Base-by-base conservation (phyloP, 106 monocot genomes). In the Chionographis japonica region DNA sequence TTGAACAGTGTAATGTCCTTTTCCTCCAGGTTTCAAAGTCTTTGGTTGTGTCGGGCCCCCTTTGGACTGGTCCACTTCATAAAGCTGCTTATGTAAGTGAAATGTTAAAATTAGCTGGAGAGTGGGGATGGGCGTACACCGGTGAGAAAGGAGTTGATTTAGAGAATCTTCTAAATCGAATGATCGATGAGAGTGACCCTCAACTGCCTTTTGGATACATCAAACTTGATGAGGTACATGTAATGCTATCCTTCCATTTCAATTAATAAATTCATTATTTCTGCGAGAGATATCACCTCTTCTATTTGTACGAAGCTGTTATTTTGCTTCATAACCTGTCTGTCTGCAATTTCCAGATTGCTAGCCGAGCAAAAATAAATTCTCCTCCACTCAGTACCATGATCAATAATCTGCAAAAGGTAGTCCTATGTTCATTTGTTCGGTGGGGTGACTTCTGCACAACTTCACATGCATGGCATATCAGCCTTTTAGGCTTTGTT, bases 41-140 rank as follows among this genome's bases (percentile, higher is more conserved):
- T 46, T 14, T 88, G 18, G 56, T 74, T 76, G 84, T 94, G n/a
- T 87, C 90, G 50, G 97, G 97, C 3, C 97, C 97, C 15, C 61
- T 98, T 50, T 98, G 97, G 97, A 98, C 76, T 64, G 97, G 97
- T 37, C 89, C 89, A 77, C 97, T 98, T 66, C 92, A 93, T 75
- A 68, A 85, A 79, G 74, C 68, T 39, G 37, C 76, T 14, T 87
- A 76, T 69, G 8, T 98, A 38, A 58, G 53, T 61, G 83, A 90
- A 68, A 87, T 98, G 97, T 65, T 98, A 65, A 72, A 76, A 62
- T 81, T 98, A 71, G 97, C 97, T 63, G 62, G 56, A 61, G 85
- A 90, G 37, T 87, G 87, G 86, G 87, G 87, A 78, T 98, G 97
- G 97, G 74, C 84, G 55, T 63, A 62, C 59, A 76, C 80, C 18